Evolutionary conservation across 2,329 filamentous ascomycete genomes (phyloP).

Genomic region (Harringtonia aguacate): DNA sequence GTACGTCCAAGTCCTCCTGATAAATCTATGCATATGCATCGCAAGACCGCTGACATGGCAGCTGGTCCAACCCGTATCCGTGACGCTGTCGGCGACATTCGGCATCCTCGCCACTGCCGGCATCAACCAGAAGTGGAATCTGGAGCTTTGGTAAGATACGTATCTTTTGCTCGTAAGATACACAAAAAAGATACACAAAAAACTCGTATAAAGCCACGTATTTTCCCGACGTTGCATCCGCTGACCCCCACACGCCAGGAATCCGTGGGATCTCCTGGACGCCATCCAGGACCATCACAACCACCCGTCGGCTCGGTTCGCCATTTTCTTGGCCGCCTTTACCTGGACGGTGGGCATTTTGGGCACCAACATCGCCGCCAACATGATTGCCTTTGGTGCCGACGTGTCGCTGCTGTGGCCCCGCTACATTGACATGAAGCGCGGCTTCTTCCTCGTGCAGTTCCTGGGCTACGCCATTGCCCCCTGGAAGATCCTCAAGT

Average conservation of each 20-base stretch:
- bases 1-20: no score
- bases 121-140: conserved; percentile 29
- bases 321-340: conserved; percentile 12
- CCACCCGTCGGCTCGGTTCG: conserved; percentile 8
- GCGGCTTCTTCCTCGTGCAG: conserved; percentile 17
- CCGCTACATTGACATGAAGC: conserved; percentile 25
- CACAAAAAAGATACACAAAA: no score
- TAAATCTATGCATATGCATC: no score
- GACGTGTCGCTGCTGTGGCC: conserved; percentile 23
- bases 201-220: no score
- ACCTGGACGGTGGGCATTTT: conserved; percentile 12
- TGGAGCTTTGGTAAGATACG: conserved; percentile 16
- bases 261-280: conserved; percentile 14
- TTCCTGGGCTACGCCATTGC: conserved; percentile 12
- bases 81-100: conserved; percentile 28
- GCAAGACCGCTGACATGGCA: conserved; percentile 25
- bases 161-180: no score
- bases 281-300: conserved; percentile 15
- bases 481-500: conserved; percentile 16
- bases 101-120: conserved; percentile 32
- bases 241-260: no score
- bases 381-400: conserved; percentile 26
- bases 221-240: no score
- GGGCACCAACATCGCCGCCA: conserved; percentile 17
- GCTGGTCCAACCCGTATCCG: conserved; percentile 27